Evolutionary conservation across 495 filamentous ascomycete species (phyloP).

Genomic region (Pseudomonodictys pantanalensis): DNA sequence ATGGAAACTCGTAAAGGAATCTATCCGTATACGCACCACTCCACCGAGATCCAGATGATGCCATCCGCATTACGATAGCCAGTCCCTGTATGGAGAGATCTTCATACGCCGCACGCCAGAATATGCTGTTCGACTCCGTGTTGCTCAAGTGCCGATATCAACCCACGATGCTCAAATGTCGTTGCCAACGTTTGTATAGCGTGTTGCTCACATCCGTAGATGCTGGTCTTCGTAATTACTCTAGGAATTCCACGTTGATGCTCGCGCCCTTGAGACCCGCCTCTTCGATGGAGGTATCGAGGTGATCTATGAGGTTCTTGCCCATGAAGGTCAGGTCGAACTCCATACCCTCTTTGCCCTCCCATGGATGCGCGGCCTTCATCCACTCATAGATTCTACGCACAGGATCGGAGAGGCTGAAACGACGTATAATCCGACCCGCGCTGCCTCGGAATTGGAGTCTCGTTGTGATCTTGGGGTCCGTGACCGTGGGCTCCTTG

Average conservation of each 20-base stretch:
- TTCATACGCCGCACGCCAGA: too few relatives aligned
- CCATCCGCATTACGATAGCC: too few relatives aligned
- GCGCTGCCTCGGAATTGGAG: slow-evolving; percentile 86
- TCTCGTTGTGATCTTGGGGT: slow-evolving; percentile 70
- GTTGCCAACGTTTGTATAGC: too few relatives aligned
- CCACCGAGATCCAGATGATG: too few relatives aligned
- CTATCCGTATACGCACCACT: too few relatives aligned
- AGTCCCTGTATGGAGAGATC: too few relatives aligned
- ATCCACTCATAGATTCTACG: slow-evolving; percentile 91
- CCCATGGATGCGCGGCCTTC: slow-evolving; percentile 68
- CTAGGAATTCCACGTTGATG: slow-evolving; percentile 86
- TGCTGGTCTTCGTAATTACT: slow-evolving; percentile 34
- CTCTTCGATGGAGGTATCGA: slow-evolving; percentile 71
- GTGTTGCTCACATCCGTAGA: too few relatives aligned
- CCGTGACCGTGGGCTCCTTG: slow-evolving; percentile 58
- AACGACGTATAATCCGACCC: slow-evolving; percentile 73
- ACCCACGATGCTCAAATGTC: too few relatives aligned
- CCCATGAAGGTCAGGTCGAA: slow-evolving; percentile 86
- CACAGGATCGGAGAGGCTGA: slow-evolving; percentile 75
- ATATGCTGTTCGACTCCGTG: too few relatives aligned
- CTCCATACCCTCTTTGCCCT: slow-evolving; percentile 70
- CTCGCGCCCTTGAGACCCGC: slow-evolving; percentile 87
- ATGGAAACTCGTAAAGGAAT: too few relatives aligned
- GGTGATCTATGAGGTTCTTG: slow-evolving; percentile 70
- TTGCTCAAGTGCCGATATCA: too few relatives aligned